Conservation (phyloP, 176 grass and related monocot species). For the Aegilops bicornis region DNA sequence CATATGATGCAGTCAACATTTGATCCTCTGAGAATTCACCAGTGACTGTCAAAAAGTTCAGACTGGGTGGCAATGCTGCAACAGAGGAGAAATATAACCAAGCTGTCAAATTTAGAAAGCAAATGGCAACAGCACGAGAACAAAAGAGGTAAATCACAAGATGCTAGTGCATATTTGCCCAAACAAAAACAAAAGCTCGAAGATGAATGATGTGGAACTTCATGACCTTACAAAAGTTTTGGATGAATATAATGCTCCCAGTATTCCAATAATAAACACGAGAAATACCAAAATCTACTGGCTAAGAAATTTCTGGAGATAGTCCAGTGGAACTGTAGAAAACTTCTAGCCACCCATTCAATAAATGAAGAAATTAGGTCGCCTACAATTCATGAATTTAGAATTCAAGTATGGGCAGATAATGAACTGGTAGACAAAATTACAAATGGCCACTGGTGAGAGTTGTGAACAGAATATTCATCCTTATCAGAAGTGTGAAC, state of each 20-base stretch:
- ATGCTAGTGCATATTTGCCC: background rate
- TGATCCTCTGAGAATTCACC: constrained; percentile 92
- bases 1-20: constrained; percentile 90
- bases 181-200: constrained; percentile 11
- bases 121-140: constrained; percentile 8
- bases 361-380: constrained; percentile 3
- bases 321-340: constrained; percentile 1
- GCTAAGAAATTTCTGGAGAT: background rate
- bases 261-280: background rate
- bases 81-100: constrained; percentile 28
- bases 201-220: constrained; percentile 5
- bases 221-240: background rate
- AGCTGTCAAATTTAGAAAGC: constrained; percentile 10
- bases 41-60: constrained; percentile 94
- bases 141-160: constrained; percentile 13
- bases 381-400: background rate
- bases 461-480: background rate
- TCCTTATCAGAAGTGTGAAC: background rate
- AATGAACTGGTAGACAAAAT: background rate
- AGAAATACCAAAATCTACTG: constrained; percentile 25
- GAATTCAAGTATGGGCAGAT: background rate
- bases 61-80: constrained; percentile 79
- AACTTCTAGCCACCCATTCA: background rate
- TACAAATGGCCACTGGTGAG: constrained; percentile 4
- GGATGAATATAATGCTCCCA: background rate